Evolutionary conservation across 257 asterid genomes (phyloP).

Genomic region (Lithospermum erythrorhizon): DNA sequence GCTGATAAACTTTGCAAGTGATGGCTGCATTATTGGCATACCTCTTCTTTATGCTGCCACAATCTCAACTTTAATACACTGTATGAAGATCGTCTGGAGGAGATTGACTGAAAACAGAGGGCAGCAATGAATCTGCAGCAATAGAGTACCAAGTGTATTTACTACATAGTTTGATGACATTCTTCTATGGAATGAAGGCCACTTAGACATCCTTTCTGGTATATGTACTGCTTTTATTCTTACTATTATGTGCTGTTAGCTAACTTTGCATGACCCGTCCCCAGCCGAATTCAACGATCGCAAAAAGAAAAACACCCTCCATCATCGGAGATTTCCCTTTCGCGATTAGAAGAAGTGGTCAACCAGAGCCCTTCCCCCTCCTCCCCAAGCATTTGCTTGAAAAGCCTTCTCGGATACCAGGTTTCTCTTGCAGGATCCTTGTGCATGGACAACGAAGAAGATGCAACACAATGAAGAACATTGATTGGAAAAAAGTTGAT

Average conservation of each 20-base stretch:
- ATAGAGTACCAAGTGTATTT: not conserved
- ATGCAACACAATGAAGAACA: too few relatives aligned
- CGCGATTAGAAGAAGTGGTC: not conserved
- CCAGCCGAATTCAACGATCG: too few relatives aligned
- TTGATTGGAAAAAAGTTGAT: too few relatives aligned
- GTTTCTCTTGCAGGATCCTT: too few relatives aligned
- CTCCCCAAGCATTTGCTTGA: too few relatives aligned
- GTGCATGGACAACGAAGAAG: too few relatives aligned
- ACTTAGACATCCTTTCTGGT: too few relatives aligned
- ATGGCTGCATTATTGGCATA: conserved; percentile 77
- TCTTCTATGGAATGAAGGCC: not conserved
- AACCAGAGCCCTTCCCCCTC: too few relatives aligned
- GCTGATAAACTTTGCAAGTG: conserved; percentile 57
- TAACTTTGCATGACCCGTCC: not conserved
- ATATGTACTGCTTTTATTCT: not conserved
- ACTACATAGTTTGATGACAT: not conserved
- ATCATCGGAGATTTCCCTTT: not conserved
- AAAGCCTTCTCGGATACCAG: too few relatives aligned
- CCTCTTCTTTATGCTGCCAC: conserved; percentile 64
- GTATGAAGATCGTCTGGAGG: conserved; percentile 65
- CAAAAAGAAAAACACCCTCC: not conserved
- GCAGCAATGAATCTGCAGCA: conserved; percentile 17
- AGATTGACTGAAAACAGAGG: conserved; percentile 43
- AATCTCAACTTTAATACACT: conserved; percentile 38
- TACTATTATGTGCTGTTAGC: not conserved